Evolutionary conservation across 495 filamentous ascomycete species (phyloP), one percentile per base, ranked within the genome.

Genomic region (Xylaria intraflava): DNA sequence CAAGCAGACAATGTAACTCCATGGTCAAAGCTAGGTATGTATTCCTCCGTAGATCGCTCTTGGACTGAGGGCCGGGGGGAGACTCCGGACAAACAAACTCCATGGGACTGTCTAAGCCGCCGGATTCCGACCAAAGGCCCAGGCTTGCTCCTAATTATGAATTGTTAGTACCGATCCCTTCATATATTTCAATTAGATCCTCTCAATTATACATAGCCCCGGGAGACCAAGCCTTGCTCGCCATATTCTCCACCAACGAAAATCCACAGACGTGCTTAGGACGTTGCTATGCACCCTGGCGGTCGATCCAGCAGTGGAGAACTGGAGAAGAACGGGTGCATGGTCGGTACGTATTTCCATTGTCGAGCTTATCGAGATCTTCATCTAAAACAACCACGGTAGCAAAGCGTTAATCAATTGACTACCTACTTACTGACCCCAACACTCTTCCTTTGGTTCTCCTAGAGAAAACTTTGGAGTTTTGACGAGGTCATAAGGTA

Each of bases 61-160:
- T 43, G 20, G 49, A 26, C 16, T 36, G 12, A 46, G 29, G 30
- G 30, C 33, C 20, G 31, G 41, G 2, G 16, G 24, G 29, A 41
- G 44, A 46, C 53, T 47, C n/a, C 57, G 60, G 60, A 62, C 56
- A 49, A 40, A 47, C 29, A 52, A 43, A 57, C 62, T 60, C 62
- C 62, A 65, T 59, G 43, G 20, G 22, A 11, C 31, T 51, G 57
- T 46, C 30, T 30, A 53, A 43, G 51, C 26, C 54, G 56, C 40
- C 46, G 56, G 41, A 16, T 51, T 47, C 16, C 14, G 17, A 17
- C 17, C 31, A 33, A 6, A 8, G 49, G 23, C 11, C 39, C 26
- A 16, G 40, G 19, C 40, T 51, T 8, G 20, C 17, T 19, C 29
- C 19, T 10, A 9, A 40, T 35, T 26, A 8, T 20, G 43, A 35